Evolutionary conservation across 345 rosid species (phyloP).

Genomic region (Camelina laxa): DNA sequence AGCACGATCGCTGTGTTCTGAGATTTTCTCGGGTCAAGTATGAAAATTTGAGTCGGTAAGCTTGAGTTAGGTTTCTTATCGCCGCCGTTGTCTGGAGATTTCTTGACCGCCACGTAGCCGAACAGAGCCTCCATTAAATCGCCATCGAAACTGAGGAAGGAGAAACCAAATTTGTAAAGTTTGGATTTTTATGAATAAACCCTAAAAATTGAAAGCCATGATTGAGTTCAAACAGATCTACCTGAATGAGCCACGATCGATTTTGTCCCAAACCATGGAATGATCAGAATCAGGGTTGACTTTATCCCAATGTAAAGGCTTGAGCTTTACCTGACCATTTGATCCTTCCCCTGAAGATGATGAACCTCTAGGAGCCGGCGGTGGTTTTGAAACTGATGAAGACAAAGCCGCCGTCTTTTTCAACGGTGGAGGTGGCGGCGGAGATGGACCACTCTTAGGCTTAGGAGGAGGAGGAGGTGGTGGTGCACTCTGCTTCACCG

Average conservation of each 20-base stretch:
- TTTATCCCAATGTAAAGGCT: slow-evolving; percentile 94
- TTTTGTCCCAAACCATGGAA: slow-evolving; percentile 95
- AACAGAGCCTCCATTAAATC: slow-evolving; percentile 96
- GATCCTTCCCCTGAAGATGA: slow-evolving; percentile 44
- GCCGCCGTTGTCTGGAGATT: slow-evolving; percentile 44
- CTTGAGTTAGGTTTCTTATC: slow-evolving; percentile 18
- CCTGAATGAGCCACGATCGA: slow-evolving; percentile 82
- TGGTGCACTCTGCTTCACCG: slow-evolving; percentile 38
- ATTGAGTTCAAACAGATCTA: slow-evolving; percentile 18
- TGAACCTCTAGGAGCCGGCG: slow-evolving; percentile 47
- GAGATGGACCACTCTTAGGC: slow-evolving; percentile 38
- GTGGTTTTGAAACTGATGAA: slow-evolving; percentile 44
- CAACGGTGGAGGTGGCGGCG: slow-evolving; percentile 51
- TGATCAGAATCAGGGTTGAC: slow-evolving; percentile 59
- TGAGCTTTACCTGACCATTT: slow-evolving; percentile 64
- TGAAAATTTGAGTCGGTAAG: slow-evolving; percentile 51
- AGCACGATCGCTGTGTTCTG: slow-evolving; percentile 82
- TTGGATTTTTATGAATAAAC: not conserved
- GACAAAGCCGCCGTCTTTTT: slow-evolving; percentile 42
- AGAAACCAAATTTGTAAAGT: not conserved
- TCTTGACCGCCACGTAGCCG: slow-evolving; percentile 67
- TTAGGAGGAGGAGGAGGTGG: slow-evolving; percentile 41
- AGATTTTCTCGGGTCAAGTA: slow-evolving; percentile 75
- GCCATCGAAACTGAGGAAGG: slow-evolving; percentile 63
- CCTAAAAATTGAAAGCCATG: not conserved